These are phyloP conservation scores for Xylariales sp. DNA, from an alignment of 2,329 filamentous ascomycete species.

Conservation along the genomic window DNA sequence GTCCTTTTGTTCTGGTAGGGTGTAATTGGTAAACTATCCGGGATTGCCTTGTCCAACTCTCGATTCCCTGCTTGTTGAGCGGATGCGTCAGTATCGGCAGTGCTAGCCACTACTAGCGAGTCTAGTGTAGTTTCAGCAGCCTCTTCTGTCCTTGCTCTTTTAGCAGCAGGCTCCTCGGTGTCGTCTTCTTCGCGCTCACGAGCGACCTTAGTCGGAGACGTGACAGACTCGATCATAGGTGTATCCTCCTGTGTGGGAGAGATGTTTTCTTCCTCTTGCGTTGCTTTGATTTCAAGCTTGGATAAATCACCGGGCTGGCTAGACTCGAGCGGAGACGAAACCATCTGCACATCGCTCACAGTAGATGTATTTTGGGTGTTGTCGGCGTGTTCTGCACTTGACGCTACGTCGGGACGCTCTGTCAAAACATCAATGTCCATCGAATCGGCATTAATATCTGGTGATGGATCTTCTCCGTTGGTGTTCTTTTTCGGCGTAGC, in stretches of 20 bases:
- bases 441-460: slow-evolving; percentile 36
- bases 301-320: slow-evolving; percentile 49
- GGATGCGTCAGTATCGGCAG: slow-evolving; percentile 30
- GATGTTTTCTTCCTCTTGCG: slow-evolving; percentile 40
- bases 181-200: slow-evolving; percentile 83
- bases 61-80: slow-evolving; percentile 45
- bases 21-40: slow-evolving; percentile 61
- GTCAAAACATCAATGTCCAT: slow-evolving; percentile 49
- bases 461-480: not conserved
- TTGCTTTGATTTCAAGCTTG: slow-evolving; percentile 49
- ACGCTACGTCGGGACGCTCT: slow-evolving; percentile 39
- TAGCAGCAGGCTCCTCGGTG: slow-evolving; percentile 74
- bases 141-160: slow-evolving; percentile 80
- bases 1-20: slow-evolving; percentile 49
- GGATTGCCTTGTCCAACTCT: slow-evolving; percentile 49
- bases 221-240: slow-evolving; percentile 42
- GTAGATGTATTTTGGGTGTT: slow-evolving; percentile 43
- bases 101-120: slow-evolving; percentile 44
- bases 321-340: slow-evolving; percentile 49
- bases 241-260: slow-evolving; percentile 43
- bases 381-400: slow-evolving; percentile 41
- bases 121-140: slow-evolving; percentile 48
- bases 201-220: slow-evolving; percentile 66
- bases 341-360: slow-evolving; percentile 40
- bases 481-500: slow-evolving; percentile 7